phyloP scores from a whole-genome alignment of 2,329 filamentous ascomycete genomes.

The Rhynchosporium agropyri region DNA sequence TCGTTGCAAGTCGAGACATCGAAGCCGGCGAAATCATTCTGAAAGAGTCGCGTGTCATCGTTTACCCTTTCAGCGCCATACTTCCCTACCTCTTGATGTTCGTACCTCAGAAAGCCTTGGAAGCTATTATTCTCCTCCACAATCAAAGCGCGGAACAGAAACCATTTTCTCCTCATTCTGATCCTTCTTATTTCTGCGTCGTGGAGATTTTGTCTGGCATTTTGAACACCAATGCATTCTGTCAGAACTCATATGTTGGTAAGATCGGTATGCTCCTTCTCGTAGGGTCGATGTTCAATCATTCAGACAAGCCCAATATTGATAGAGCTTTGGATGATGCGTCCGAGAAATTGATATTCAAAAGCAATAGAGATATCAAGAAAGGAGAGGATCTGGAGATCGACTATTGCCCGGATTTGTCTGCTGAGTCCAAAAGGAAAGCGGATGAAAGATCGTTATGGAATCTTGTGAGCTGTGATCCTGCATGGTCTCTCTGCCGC shows the following conservation, averaged over 20 bases:
- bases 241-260: background rate
- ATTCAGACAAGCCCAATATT: background rate
- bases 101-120: slow-evolving; percentile 5
- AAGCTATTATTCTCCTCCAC: background rate
- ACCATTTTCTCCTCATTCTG: background rate
- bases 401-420: background rate
- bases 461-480: slow-evolving; percentile 2
- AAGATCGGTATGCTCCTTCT: background rate
- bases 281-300: background rate
- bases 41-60: background rate
- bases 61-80: background rate
- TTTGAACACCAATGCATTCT: background rate
- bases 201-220: background rate
- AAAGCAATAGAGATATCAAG: background rate
- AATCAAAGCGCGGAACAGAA: background rate
- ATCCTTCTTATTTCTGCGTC: background rate
- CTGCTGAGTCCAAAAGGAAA: background rate
- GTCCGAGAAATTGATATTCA: slow-evolving; percentile 1
- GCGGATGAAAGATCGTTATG: background rate
- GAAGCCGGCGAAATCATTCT: background rate
- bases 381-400: slow-evolving; percentile 11
- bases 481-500: background rate
- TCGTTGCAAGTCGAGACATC: slow-evolving; percentile 2
- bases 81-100: background rate
- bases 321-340: background rate